A percentile compares a stretch with the other conserved stretches of the same genome.
Evolutionary conservation across 495 filamentous ascomycete species (phyloP).

Genomic region (Aspergillus olivimuriae): DNA sequence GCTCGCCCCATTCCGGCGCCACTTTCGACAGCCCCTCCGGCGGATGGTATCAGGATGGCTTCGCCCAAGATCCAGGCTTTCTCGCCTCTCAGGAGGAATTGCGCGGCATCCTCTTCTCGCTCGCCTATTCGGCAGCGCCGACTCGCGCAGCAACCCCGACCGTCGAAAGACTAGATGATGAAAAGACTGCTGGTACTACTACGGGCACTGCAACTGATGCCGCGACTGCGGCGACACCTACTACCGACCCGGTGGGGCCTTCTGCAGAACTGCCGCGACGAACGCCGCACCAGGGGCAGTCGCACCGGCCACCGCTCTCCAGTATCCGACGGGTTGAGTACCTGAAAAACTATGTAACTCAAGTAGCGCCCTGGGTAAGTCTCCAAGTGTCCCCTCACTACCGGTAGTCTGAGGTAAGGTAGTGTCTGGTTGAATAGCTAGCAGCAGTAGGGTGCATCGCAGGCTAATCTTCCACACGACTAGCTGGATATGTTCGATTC

Average conservation of each 20-base stretch:
- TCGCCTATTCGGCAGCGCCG: conserved; percentile 29
- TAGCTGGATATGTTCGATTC: conserved; percentile 50
- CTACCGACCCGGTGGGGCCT: no score
- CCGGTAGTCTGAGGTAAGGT: neutral
- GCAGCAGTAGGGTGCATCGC: no score
- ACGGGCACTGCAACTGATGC: no score
- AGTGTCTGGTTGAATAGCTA: no score
- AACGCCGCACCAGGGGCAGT: conserved; percentile 1
- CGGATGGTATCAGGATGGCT: conserved; percentile 30
- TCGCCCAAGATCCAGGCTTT: conserved; percentile 31
- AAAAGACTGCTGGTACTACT: no score
- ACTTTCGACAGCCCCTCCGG: conserved; percentile 10
- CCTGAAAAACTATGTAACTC: conserved; percentile 39
- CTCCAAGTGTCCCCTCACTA: neutral
- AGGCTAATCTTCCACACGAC: neutral
- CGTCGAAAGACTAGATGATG: no score
- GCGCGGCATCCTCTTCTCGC: conserved; percentile 29
- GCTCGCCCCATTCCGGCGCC: neutral
- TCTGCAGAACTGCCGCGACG: no score
- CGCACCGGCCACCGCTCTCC: conserved; percentile 18
- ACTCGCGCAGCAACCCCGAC: conserved; percentile 21
- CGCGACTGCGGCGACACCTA: no score
- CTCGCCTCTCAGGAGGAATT: conserved; percentile 35
- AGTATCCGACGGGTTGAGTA: conserved; percentile 26
- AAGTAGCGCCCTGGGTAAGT: conserved; percentile 39